Conservation (phyloP, 2,329 filamentous ascomycete species). For the Aspergillus sp. region DNA sequence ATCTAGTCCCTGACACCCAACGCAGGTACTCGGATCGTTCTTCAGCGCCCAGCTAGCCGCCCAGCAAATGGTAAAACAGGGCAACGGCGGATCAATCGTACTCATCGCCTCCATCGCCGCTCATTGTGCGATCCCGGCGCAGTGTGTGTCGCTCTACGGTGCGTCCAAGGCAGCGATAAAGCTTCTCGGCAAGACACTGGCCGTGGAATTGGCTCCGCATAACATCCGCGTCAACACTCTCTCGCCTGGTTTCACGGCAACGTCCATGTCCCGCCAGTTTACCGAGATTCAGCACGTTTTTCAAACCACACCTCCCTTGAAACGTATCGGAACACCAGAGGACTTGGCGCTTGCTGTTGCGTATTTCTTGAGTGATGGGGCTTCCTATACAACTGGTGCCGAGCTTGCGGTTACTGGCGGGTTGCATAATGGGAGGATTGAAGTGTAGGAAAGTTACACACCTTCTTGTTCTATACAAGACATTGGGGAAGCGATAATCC, state of each 20-base stretch:
- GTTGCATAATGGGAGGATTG: constrained; percentile 4
- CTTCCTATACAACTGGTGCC: constrained; percentile 1
- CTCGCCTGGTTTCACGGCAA: not conserved
- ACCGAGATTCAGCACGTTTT: not conserved
- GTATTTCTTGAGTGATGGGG: not conserved
- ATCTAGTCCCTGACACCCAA: too few relatives aligned
- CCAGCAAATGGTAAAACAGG: not conserved
- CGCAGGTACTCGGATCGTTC: constrained; percentile 1
- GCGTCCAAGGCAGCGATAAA: constrained; percentile 1
- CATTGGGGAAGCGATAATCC: too few relatives aligned
- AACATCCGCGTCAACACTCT: constrained; percentile 2
- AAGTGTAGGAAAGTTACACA: not conserved
- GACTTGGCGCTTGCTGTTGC: not conserved
- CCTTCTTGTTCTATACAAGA: too few relatives aligned
- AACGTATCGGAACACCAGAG: not conserved
- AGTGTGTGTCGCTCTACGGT: not conserved
- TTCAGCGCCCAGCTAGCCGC: not conserved
- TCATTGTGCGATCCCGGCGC: not conserved
- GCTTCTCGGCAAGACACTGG: not conserved
- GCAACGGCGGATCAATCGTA: not conserved
- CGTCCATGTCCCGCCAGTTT: not conserved
- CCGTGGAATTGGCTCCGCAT: not conserved
- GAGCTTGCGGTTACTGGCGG: constrained; percentile 2
- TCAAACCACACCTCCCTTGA: not conserved
- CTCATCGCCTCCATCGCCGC: constrained; percentile 1